phyloP scores from a whole-genome alignment of 768 basidiomycete species.

The Podaxis mareebaensis region DNA sequence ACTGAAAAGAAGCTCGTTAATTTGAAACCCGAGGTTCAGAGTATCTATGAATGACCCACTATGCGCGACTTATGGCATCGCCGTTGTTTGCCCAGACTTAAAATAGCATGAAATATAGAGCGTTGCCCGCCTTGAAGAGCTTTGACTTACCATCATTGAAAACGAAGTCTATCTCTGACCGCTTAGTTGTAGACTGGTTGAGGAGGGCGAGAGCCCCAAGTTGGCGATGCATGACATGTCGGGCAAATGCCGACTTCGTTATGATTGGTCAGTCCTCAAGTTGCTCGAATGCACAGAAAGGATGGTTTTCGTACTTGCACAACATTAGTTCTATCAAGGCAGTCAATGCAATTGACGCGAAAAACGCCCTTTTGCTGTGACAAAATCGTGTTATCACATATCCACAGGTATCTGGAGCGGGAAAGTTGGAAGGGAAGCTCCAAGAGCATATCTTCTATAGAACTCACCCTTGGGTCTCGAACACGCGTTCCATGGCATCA shows the following conservation, averaged over 20 bases:
- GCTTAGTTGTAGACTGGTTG: conserved; percentile 50
- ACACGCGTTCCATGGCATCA: conserved; percentile 65
- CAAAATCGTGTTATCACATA: conserved; percentile 66
- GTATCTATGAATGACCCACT: conserved; percentile 47
- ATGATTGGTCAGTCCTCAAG: conserved; percentile 3
- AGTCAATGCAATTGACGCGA: conserved; percentile 94
- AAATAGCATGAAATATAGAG: neutral
- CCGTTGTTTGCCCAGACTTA: conserved; percentile 98
- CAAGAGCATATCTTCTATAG: conserved; percentile 9
- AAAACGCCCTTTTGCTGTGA: conserved; percentile 86
- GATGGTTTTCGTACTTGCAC: conserved; percentile 60
- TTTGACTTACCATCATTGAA: conserved; percentile 72
- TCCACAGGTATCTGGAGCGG: conserved; percentile 72
- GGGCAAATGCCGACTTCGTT: conserved; percentile 83
- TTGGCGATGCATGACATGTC: conserved; percentile 76
- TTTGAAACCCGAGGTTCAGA: neutral
- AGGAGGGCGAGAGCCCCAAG: conserved; percentile 71
- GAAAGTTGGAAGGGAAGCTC: conserved; percentile 10
- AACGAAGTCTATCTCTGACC: conserved; percentile 64
- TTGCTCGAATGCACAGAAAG: neutral
- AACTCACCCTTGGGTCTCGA: conserved; percentile 77
- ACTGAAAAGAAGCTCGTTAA: conserved; percentile 37
- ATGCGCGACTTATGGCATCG: conserved; percentile 88
- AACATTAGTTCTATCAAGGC: conserved; percentile 93
- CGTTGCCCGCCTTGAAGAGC: neutral